A percentile compares a stretch with the other conserved stretches of the same genome.
These are phyloP conservation scores for Hyphopichia khmerensis DNA, from an alignment of 1,139 yeast genomes.

Conservation along the genomic window DNA sequence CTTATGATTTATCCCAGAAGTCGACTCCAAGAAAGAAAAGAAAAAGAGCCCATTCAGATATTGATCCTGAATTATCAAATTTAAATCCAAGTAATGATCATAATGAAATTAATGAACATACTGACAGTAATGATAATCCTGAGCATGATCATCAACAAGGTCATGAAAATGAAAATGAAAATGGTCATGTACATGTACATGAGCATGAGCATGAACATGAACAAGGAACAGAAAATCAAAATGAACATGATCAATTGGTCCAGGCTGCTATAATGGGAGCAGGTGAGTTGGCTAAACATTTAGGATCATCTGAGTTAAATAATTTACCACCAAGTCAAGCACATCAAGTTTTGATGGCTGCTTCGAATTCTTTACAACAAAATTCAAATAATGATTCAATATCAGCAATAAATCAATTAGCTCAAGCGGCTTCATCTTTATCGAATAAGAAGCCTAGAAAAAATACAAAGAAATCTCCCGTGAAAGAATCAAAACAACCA, in stretches of 20 bases:
- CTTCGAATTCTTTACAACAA: slow-evolving; percentile 22
- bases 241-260: slow-evolving; percentile 60
- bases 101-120: background rate
- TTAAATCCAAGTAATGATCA: slow-evolving; percentile 31
- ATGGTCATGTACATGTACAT: no score
- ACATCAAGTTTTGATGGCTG: slow-evolving; percentile 25
- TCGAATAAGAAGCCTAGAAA: slow-evolving; percentile 7
- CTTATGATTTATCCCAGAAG: slow-evolving; percentile 3
- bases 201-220: no score
- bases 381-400: slow-evolving; percentile 13
- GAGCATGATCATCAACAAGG: no score
- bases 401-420: slow-evolving; percentile 30
- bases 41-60: slow-evolving; percentile 22
- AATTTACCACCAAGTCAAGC: slow-evolving; percentile 26
- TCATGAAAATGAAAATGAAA: no score
- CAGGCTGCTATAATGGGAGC: slow-evolving; percentile 70
- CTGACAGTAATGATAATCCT: no score
- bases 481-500: slow-evolving; percentile 6
- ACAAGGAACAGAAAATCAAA: slow-evolving; percentile 14
- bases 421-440: slow-evolving; percentile 29
- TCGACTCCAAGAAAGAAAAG: slow-evolving; percentile 11
- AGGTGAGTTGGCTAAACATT: slow-evolving; percentile 56
- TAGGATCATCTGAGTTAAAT: slow-evolving; percentile 17
- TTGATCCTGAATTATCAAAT: slow-evolving; percentile 62
- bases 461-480: background rate